Evolutionary conservation across 176 grass and related monocot genomes (phyloP), one percentile per base, ranked within the genome.

Genomic region (Areca catechu): DNA sequence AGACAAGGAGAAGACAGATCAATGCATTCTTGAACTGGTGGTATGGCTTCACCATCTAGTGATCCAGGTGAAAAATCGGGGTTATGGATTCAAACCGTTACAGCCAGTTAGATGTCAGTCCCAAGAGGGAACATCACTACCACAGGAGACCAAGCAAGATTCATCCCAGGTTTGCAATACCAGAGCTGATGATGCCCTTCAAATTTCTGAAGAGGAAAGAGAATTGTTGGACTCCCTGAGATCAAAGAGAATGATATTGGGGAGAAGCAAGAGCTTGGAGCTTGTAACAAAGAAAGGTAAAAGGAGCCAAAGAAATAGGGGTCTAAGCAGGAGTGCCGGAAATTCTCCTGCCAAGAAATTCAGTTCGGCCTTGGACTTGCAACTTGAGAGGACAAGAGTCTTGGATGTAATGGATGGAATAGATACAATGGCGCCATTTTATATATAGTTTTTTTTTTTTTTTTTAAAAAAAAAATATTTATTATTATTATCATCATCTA

Each of bases 321-420:
- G 66, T 60, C 53, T 49, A 15, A 92, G 75, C 69, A 80, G 75
- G 65, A 97, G 87, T 62, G 80, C 68, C 0, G 93, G 81, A 22
- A 97, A 59, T 77, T 97, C 93, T 34, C 87, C 93, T 4, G 73
- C 67, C 17, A 84, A 68, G 61, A 81, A 85, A 15, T 61, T 78
- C 16, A 59, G 54, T 0, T 49, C 57, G 48, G 25, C 22, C 4
- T 60, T 58, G 16, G 20, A 60, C 21, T 67, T 19, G 22, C 65
- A 60, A 1, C 49, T 58, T 15, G 86, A 82, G 76, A 83, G 50
- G 27, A 53, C 43, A 5, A 85, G 72, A 54, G 68, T 88, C 28
- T 77, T 97, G 66, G 93, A 97, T 80, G 78, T 92, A 63, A 88
- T 97, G 27, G 93, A 97, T 62, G 93, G 93, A 20, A 74, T 97